phyloP scores from a whole-genome alignment of 2,329 filamentous ascomycete species.

The Neophaeococcomyces mojaviensis region DNA sequence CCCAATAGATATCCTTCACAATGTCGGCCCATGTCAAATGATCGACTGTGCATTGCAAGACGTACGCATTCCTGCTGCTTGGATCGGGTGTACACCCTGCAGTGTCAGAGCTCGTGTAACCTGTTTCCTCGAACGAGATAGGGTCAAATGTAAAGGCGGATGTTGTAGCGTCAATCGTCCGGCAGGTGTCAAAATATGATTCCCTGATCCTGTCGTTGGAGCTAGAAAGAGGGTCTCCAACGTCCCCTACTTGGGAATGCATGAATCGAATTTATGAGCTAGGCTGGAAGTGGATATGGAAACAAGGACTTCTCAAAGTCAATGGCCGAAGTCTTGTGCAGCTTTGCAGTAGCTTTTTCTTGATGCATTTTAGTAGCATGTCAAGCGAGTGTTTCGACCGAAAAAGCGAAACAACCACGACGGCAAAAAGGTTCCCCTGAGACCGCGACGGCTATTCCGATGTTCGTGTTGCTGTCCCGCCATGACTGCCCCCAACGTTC shows the following conservation, averaged over 20 bases:
- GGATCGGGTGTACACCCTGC: no score
- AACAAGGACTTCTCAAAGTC: no score
- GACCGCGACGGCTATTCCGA: background rate
- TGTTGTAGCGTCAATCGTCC: background rate
- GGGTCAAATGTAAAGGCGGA: background rate
- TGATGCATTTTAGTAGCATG: no score
- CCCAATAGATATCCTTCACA: no score
- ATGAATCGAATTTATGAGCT: background rate
- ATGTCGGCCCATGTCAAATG: no score
- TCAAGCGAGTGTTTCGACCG: no score
- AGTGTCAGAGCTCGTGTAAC: background rate
- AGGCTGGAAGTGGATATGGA: background rate
- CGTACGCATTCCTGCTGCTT: no score
- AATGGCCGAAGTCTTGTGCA: no score
- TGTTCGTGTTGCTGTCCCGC: background rate
- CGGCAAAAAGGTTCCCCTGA: background rate
- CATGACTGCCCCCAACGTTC: background rate
- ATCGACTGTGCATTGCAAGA: no score
- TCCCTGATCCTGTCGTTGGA: background rate
- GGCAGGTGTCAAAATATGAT: constrained; percentile 4
- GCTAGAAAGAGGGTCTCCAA: background rate
- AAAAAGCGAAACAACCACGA: no score
- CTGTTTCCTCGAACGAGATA: background rate
- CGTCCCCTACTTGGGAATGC: background rate
- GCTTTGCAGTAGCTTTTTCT: no score